Base-by-base conservation (phyloP, 345 rosid species). In the Corymbia maculata region DNA sequence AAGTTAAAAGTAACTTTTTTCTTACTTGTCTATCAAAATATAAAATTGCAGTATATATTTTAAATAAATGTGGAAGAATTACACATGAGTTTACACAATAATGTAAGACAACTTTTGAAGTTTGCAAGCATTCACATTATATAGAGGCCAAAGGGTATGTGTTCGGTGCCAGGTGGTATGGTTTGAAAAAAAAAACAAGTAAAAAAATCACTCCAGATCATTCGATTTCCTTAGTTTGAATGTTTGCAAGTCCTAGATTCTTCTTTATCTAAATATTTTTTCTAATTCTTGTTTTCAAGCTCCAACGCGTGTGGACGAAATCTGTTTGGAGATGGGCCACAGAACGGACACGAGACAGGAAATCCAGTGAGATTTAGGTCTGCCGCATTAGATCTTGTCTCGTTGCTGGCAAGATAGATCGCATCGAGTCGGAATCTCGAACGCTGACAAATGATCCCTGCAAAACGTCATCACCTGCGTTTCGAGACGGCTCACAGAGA, bases 341-440 rank as follows among this genome's bases (percentile, higher is more conserved):
- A 5, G 1, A 66, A 14, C n/a, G 75, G 42, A n/a, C n/a, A 15
- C n/a, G 9, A 66, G 14, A 30, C 21, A 1, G 5, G 21, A 30
- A 32, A 66, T 4, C 19, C 11, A 7, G 21, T 14, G 9, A 32
- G 6, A 66, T n/a, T n/a, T 30, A 66, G 21, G 42, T 12, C 0
- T 12, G 79, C 30, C 22, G 11, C 44, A 30, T 66, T 15, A 32
- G 30, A 30, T 66, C 55, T 4, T 66, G 21, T 30, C 21, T 66
- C 21, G 2, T 14, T 19, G 42, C 1, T 0, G 2, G 36, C 1
- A 7, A 15, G 21, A 14, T 9, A 66, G 19, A 32, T 19, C 4
- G 3, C 11, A 32, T 30, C 6, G 1, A 7, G 21, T 15, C 42
- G 15, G 30, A 15, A 30, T 66, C 44, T n/a, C 4, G 4, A n/a